Evolutionary conservation across 495 filamentous ascomycete genomes (phyloP), one percentile per base, ranked within the genome.

Genomic region (Wilcoxina mikolae): DNA sequence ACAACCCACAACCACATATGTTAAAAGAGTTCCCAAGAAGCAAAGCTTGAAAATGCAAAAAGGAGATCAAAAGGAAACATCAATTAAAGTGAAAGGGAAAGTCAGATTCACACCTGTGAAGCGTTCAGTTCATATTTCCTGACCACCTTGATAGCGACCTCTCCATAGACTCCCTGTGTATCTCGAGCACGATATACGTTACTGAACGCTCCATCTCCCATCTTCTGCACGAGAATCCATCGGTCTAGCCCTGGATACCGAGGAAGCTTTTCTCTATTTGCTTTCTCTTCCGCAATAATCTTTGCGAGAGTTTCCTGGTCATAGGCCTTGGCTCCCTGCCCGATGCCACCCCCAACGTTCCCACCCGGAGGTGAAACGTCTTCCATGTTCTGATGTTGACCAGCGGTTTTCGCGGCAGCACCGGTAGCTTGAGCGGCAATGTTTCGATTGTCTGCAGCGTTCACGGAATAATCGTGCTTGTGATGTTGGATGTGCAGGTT

Each of bases 151-250:
- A 98, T 96, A 42, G 91, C 91, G 15, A 91, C 87, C 62, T 98
- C 84, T 39, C 78, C 81, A 38, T 75, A 75, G 50, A 82, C 71
- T 20, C 81, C 80, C 18, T 73, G 61, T 18, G 44, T 59, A 68
- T 98, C 93, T 55, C 73, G 74, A 17, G 93, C 91, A 2, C 85
- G 80, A 68, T 95, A 98, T 53, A 98, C 91, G 57, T 98, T 98
- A 74, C 90, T 95, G 75, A 98, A 98, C 41, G 91, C 91, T 49
- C 91, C 91, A 61, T 98, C 91, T 51, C 91, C 91, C 91, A 98
- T 98, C 75, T 98, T 98, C 69, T 96, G 89, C 35, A 94, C 4
- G 39, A 98, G 68, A 51, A 83, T 79, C 82, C 84, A 98, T 59
- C 91, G 75, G 55, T 96, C 93, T 22, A 98, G 71, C 31, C 89